Conservation (phyloP, 257 asterid species). For the Asclepias syriaca region DNA sequence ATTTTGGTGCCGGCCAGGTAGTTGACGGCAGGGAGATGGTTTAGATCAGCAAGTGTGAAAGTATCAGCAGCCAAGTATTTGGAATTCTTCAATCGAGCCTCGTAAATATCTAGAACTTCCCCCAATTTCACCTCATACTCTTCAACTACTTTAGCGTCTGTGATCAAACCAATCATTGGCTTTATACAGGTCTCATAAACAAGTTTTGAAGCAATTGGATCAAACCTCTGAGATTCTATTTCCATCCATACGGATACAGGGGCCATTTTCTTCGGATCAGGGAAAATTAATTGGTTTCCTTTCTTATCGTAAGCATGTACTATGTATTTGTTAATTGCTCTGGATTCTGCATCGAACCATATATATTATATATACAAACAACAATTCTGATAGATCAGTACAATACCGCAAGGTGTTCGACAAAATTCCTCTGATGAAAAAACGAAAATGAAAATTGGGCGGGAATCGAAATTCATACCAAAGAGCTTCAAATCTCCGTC, state of each 20-base stretch:
- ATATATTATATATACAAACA: no score
- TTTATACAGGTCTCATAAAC: slow-evolving; percentile 41
- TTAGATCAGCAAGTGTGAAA: slow-evolving; percentile 56
- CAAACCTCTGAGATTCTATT: slow-evolving; percentile 56
- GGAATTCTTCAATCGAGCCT: slow-evolving; percentile 36
- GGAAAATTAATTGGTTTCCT: slow-evolving; percentile 33
- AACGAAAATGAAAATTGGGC: not conserved
- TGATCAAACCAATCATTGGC: slow-evolving; percentile 35
- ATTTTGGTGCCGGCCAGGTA: slow-evolving; percentile 18
- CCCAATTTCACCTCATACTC: slow-evolving; percentile 33
- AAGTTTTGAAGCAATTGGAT: slow-evolving; percentile 33
- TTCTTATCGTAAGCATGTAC: slow-evolving; percentile 37
- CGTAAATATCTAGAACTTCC: slow-evolving; percentile 56
- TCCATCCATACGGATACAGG: slow-evolving; percentile 42
- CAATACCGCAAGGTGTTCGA: no score
- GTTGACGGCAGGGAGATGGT: slow-evolving; percentile 45
- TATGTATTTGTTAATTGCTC: slow-evolving; percentile 54
- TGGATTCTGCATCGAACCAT: slow-evolving; percentile 44
- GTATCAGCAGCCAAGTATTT: slow-evolving; percentile 58
- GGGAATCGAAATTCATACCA: slow-evolving; percentile 19
- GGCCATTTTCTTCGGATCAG: slow-evolving; percentile 44
- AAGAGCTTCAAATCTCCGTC: slow-evolving; percentile 47
- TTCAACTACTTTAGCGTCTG: slow-evolving; percentile 32
- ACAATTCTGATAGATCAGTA: not conserved
- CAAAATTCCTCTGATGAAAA: not conserved